These are phyloP conservation scores for Magnaporthiopsis incrustans DNA, from an alignment of 2,329 filamentous ascomycete genomes.

Conservation along the genomic window DNA sequence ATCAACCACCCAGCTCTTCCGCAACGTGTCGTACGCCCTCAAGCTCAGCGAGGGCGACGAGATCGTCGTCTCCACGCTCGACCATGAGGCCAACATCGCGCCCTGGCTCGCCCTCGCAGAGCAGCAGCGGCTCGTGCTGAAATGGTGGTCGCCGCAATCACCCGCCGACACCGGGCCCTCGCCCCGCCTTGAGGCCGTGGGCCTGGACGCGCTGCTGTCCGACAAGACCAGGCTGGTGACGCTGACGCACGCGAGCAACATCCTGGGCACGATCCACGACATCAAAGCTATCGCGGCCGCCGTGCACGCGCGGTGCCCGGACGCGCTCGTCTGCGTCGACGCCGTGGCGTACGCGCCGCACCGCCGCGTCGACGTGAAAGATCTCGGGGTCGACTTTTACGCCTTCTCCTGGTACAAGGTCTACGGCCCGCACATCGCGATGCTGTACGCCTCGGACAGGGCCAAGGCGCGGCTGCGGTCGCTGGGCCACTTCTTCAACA, in stretches of 20 bases:
- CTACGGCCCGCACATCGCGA: slow-evolving; percentile 67
- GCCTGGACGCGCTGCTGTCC: slow-evolving; percentile 51
- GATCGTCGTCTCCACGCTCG: slow-evolving; percentile 61
- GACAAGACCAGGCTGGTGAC: slow-evolving; percentile 60
- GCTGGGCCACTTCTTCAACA: slow-evolving; percentile 61
- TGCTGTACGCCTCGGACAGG: slow-evolving; percentile 55
- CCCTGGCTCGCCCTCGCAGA: slow-evolving; percentile 64
- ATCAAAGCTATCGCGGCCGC: slow-evolving; percentile 45
- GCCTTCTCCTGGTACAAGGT: slow-evolving; percentile 79
- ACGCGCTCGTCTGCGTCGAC: slow-evolving; percentile 62
- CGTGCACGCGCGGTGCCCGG: slow-evolving; percentile 40
- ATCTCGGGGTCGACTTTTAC: slow-evolving; percentile 66
- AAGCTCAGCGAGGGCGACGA: slow-evolving; percentile 50
- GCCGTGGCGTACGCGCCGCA: slow-evolving; percentile 73
- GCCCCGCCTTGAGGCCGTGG: slow-evolving; percentile 49
- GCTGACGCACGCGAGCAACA: slow-evolving; percentile 67
- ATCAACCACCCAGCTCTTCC: slow-evolving; percentile 69
- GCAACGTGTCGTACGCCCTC: slow-evolving; percentile 56
- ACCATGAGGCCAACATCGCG: slow-evolving; percentile 72
- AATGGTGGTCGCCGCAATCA: slow-evolving; percentile 51
- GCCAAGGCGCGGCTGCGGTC: slow-evolving; percentile 49
- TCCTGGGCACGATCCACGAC: slow-evolving; percentile 64
- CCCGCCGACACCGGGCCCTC: slow-evolving; percentile 29
- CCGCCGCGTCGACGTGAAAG: slow-evolving; percentile 58
- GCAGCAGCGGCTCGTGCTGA: slow-evolving; percentile 51